Base-by-base conservation (phyloP, 2,329 filamentous ascomycete species). In the Fusarium penzigii region DNA sequence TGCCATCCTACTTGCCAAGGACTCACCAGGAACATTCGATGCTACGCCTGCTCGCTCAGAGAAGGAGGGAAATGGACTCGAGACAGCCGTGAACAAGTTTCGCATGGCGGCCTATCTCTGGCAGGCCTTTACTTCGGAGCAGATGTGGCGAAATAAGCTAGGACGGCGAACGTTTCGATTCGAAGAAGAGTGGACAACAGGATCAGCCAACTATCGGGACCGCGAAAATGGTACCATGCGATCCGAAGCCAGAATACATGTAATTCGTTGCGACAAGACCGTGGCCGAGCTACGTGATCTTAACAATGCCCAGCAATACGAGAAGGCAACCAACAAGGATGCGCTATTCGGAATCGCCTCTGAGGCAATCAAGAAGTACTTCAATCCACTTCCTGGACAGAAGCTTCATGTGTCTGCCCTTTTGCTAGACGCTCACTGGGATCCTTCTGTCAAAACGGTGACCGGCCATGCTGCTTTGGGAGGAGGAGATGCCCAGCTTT, bases 81-180 rank as follows among this genome's bases (percentile, higher is more conserved):
- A 92, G 11, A 85, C 84, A 8, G 94, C 94, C 0, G 81, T 96
- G 46, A 85, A 84, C 65, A 99, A 99, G 69, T 97, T 94, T 69
- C 85, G 92, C 57, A 97, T 96, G 89, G 88, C 92, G 16, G 93
- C 91, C 20, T 97, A 97, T 68, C 78, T 97, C 13, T 97, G 94
- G 92, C 94, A 99, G 70, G 91, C 92, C 8, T 97, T 96, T 66
- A 97, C 93, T 0, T 91, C 90, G 7, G 94, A 99, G 70, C 92
- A 97, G 69, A 97, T 97, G 93, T 88, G 85, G 70, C 86, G 91
- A 57, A 89, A 96, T 68, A 89, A 88, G 55, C 84, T 97, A 61
- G 92, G 92, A 10, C 83, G 93, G 52, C 85, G 93, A 51, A 87
- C 84, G 48, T 97, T 97, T 71, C 83, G 92, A 41, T 92, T 96